Evolutionary conservation across 2,329 filamentous ascomycete species (phyloP), one percentile per base, ranked within the genome.

Genomic region (Fusarium torreyae): DNA sequence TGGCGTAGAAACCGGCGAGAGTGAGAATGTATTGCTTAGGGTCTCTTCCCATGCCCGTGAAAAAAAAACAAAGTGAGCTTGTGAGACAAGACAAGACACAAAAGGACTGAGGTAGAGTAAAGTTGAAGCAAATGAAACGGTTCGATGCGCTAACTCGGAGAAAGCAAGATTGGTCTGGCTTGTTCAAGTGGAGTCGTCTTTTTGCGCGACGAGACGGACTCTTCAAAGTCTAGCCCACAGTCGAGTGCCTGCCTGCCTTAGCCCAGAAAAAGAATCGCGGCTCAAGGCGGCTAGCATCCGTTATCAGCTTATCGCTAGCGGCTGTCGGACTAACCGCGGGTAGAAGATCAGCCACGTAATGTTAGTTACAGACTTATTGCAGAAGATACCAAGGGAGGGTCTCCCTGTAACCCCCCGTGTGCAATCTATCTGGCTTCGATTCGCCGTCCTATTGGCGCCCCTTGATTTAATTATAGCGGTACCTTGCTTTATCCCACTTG

Each of bases 11-110:
- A 63, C 74, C 70, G 46, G 74, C 71, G 69, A 79, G 72, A 60
- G 76, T 71, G 57, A 80, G 62, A 31, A 80, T 72, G 59, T 77
- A 77, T 66, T 76, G 77, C 74, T 79, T 81, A 13, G 81, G 80
- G 74, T 82, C 79, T 73, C 71, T 75, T 74, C 75, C 75, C 79
- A 81, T 81, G 68, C 75, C 76, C 69, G 28, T 31, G 28, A 31
- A 44, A 36, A 44, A 31, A 11, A 42, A 24, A 28, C 13, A 38
- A 15, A 43, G 7, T 43, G 22, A 57, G 34, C 51, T 57, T 22
- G 36, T 28, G 18, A 24, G 22, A 24, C 22, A 24, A 24, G 22
- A 24, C 22, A 24, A 13, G 28, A 48, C 34, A 43, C 18, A 42
- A 42, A 60, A 33, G 31, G 24, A 7, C 22, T 39, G 39, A 28